Conservation (phyloP, 2,329 filamentous ascomycete genomes). For the Calcarisporium arbuscula region DNA sequence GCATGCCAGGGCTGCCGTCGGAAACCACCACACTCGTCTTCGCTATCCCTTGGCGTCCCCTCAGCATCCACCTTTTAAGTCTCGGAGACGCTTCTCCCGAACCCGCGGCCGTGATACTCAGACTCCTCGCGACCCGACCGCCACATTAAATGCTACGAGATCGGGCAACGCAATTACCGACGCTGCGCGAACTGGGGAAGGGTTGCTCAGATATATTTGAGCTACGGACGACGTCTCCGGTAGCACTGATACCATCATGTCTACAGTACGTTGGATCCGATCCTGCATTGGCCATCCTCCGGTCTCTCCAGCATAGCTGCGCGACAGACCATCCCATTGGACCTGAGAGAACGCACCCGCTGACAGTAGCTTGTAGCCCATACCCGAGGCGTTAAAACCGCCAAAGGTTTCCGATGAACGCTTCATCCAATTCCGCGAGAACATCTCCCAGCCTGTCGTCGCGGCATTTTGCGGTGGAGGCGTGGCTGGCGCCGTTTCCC, state of each 20-base stretch:
- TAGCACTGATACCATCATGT: conserved; percentile 18
- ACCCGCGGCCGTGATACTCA: too few relatives aligned
- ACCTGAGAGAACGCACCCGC: conserved; percentile 6
- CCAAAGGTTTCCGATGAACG: conserved; percentile 19
- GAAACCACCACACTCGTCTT: too few relatives aligned
- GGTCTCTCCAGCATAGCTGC: too few relatives aligned
- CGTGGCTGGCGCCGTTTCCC: conserved; percentile 91
- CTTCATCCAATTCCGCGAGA: conserved; percentile 33
- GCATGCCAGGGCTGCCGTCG: too few relatives aligned
- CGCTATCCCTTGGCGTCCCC: too few relatives aligned
- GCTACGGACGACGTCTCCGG: conserved; percentile 5
- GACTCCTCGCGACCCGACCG: conserved; percentile 3
- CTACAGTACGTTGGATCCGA: conserved; percentile 19
- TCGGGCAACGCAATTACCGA: conserved; percentile 10
- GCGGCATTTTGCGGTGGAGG: conserved; percentile 93
- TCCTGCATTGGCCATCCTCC: background rate
- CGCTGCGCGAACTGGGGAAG: conserved; percentile 13
- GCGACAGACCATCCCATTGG: too few relatives aligned
- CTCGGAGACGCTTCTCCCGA: too few relatives aligned
- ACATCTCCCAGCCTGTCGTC: conserved; percentile 73
- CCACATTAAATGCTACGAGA: conserved; percentile 14
- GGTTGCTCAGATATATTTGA: conserved; percentile 13
- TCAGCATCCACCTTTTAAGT: too few relatives aligned
- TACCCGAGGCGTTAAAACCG: conserved; percentile 18
- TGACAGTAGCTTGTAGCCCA: conserved; percentile 14